phyloP scores from a whole-genome alignment of 148 eudicot genomes.

The Cornus suecica region DNA sequence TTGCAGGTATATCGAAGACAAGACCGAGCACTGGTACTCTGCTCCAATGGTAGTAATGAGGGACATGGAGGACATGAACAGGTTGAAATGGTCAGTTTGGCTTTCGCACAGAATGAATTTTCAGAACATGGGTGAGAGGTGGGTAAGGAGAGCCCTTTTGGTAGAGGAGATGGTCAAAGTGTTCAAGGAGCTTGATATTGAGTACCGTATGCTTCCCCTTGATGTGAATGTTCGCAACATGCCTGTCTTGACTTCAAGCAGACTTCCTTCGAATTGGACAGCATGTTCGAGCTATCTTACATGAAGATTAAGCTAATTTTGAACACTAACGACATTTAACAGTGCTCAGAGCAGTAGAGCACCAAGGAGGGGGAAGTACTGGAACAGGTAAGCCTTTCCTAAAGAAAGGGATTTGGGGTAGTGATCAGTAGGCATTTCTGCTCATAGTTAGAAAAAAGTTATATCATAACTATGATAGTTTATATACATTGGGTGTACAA shows the following conservation, averaged over 20 bases:
- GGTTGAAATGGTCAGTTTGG: slow-evolving; percentile 63
- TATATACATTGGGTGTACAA: neutral
- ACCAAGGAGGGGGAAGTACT: neutral
- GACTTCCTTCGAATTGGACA: slow-evolving; percentile 70
- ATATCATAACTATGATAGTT: neutral
- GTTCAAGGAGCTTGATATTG: slow-evolving; percentile 60
- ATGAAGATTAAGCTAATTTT: neutral
- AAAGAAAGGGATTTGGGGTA: neutral
- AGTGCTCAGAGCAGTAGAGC: neutral
- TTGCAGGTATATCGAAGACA: slow-evolving; percentile 58
- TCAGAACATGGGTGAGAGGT: slow-evolving; percentile 80
- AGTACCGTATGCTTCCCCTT: slow-evolving; percentile 64
- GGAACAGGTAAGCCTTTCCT: neutral
- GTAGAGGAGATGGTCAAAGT: slow-evolving; percentile 70
- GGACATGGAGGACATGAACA: slow-evolving; percentile 74
- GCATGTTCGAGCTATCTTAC: slow-evolving; percentile 22
- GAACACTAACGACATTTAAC: neutral
- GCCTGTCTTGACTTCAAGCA: slow-evolving; percentile 41
- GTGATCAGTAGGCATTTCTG: neutral
- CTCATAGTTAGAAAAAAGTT: too few species aligned
- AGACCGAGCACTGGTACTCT: slow-evolving; percentile 71
- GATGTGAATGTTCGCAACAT: slow-evolving; percentile 64
- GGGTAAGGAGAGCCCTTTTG: slow-evolving; percentile 56
- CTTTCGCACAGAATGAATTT: slow-evolving; percentile 67
- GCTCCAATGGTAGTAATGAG: slow-evolving; percentile 62